Evolutionary conservation across 1,139 yeast genomes (phyloP), one percentile per base, ranked within the genome.

Genomic region (Saccharomyces hybrid): DNA sequence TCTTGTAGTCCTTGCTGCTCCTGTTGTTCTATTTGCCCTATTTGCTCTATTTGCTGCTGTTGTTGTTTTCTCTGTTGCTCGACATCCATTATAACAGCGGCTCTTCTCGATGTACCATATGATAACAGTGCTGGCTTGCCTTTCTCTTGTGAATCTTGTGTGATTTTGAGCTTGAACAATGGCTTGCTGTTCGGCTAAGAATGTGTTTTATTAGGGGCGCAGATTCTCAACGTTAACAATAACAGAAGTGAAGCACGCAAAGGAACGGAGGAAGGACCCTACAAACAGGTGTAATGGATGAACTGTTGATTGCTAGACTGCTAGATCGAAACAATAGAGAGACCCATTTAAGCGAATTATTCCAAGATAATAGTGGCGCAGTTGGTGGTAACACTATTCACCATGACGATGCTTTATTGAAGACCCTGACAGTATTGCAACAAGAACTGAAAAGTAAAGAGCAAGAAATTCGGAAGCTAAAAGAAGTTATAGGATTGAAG

Each of bases 401-500:
- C 14, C 38, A 50, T 26, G 49, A 51, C n/a, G 55, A 51, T 28
- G 13, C 53, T 20, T 48, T 48, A 9, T 14, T 58, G 16, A 20
- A 44, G 6, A 54, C 56, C 16, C 48, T 63, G 44, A 57, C 59
- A 38, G 48, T 38, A 8, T 5, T 38, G n/a, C 44, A 38, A 16
- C 44, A 50, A 23, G 64, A 59, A 31, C 53, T 64, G 26, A 54
- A 50, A 11, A 44, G 47, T 3, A 62, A 59, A 41, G 65, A 65
- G 7, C 31, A 16, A 6, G 63, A 62, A 31, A 55, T 66, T 0
- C 42, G 38, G 6, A 51, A 53, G 11, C 51, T 65, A 51, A 51
- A 56, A 13, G 76, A 78, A 50, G 84, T 82, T 52, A 65, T 80
- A 3, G 64, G 64, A n/a, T 78, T 82, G 58, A 82, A 79, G 68